Evolutionary conservation across 2,329 filamentous ascomycete species (phyloP), one percentile per base, ranked within the genome.

Genomic region (Ophiocordyceps unilateralis): DNA sequence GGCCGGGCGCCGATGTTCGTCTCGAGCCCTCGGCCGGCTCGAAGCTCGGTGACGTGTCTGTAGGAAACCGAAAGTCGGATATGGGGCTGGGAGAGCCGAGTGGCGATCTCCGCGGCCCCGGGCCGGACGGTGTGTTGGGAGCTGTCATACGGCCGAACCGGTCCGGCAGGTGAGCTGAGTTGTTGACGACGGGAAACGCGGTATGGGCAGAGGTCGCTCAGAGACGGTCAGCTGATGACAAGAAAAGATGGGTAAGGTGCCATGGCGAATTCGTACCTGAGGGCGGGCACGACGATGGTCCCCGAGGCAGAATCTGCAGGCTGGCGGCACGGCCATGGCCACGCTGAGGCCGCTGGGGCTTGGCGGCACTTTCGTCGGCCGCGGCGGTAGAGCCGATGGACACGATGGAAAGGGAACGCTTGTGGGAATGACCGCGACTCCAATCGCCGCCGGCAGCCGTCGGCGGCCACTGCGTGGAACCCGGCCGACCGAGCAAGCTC

Each of bases 281-380:
- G 41, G 54, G 61, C 49, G 54, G 55, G 36, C 60, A 77, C 67
- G 48, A 76, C 57, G 50, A 46, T 28, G 55, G 52, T 12, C 49
- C 54, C 30, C 54, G 55, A 28, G 61, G 55, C 32, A 58, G 45
- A 34, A 89, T 81, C 58, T 93, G 87, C 46, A 93, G 63, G 64
- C 87, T 94, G 21, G 84, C 76, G 32, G 86, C 86, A 42, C 87
- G 73, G 40, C 70, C 76, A 65, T 94, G 87, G 5, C 79, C 74
- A 51, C 76, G 76, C 17, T 55, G 56, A 19, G 75, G 71, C 42
- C 76, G 76, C 17, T 55, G 56, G 17, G 75, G 71, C 42, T 64
- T 60, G 26, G 54, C 47, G 19, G 53, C 50, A 38, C 67, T 61
- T 38, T 72, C 70, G 20, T 72, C 71, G 36, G 67, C 60, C 19